Base-by-base conservation (phyloP, 2,329 filamentous ascomycete species). In the Biscogniauxia marginata region DNA sequence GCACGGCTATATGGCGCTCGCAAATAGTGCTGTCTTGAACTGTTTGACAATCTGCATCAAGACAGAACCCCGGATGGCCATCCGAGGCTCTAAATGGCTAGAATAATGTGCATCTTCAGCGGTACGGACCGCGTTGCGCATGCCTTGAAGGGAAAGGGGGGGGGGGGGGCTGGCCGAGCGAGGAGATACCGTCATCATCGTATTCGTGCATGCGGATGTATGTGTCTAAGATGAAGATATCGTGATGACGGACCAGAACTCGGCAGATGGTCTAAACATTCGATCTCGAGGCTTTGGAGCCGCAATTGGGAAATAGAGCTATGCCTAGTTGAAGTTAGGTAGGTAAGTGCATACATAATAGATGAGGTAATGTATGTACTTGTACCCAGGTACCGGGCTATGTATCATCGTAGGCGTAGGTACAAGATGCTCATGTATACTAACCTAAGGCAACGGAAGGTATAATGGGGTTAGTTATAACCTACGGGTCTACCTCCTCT, bases 51-150 rank as follows among this genome's bases (percentile, higher is more conserved):
- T 39, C 9, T 39, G 11, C 30, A 39, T 39, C n/a, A 39, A 39
- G 24, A 49, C 51, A 52, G 48, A 56, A 49, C 4, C 23, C 21
- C 20, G 44, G 30, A 20, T 25, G 24, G 51, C 43, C 16, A 45
- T 25, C 8, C 24, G 16, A 19, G 39, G 11, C 9, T 24, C 21
- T 23, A 6, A 18, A 49, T 24, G 46, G 46, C 21, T 11, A 18
- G 18, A 39, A 39, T 11, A 39, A 16, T 39, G 30, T 16, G 9
- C 13, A 8, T 39, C 13, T 39, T 39, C n/a, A n/a, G 30, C 30
- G 30, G 30, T 39, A 39, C 30, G 30, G 30, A 39, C 30, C 30
- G 30, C 30, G n/a, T 39, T 39, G 30, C n/a, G 30, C 30, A 39
- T 39, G 30, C n/a, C 30, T 39, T 39, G 30, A 39, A 34, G 30